phyloP scores from a whole-genome alignment of 495 filamentous ascomycete species.

The Lineolata rhizophorae region DNA sequence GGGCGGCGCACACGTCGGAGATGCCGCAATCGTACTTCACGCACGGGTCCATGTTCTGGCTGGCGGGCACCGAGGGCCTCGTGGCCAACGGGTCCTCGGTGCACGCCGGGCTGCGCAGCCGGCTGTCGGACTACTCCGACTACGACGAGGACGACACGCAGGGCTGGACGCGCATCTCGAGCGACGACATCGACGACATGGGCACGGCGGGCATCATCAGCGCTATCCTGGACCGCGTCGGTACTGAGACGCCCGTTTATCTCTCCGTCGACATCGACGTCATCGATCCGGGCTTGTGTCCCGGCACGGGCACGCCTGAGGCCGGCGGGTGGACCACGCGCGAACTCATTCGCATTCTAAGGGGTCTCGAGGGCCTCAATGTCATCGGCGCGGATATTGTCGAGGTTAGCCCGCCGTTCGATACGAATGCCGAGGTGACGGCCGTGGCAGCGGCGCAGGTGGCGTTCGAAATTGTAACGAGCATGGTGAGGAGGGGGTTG shows the following conservation, averaged over 20 bases:
- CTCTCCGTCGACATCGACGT: slow-evolving; percentile 23
- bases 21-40: slow-evolving; percentile 46
- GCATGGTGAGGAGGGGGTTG: slow-evolving; percentile 32
- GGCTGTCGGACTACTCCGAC: slow-evolving; percentile 43
- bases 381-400: slow-evolving; percentile 21
- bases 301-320: slow-evolving; percentile 21
- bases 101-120: slow-evolving; percentile 27
- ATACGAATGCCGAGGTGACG: slow-evolving; percentile 25
- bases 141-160: slow-evolving; percentile 25
- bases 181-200: slow-evolving; percentile 16
- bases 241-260: slow-evolving; percentile 21
- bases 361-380: slow-evolving; percentile 17
- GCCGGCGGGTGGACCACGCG: slow-evolving; percentile 20
- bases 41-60: slow-evolving; percentile 29
- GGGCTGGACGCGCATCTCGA: slow-evolving; percentile 23
- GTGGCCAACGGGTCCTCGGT: slow-evolving; percentile 30
- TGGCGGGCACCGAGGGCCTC: slow-evolving; percentile 30
- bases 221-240: slow-evolving; percentile 12
- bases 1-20: slow-evolving; percentile 39
- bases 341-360: slow-evolving; percentile 19
- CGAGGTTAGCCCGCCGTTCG: slow-evolving; percentile 28
- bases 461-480: slow-evolving; percentile 16
- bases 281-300: slow-evolving; percentile 20
- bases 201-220: slow-evolving; percentile 16
- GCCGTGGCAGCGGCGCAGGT: slow-evolving; percentile 26